Percentiles rank a stretch among this genome's conserved stretches.
Conservation (phyloP, 108 stramenopile genomes). For the Aureococcus anophagefferens region DNA sequence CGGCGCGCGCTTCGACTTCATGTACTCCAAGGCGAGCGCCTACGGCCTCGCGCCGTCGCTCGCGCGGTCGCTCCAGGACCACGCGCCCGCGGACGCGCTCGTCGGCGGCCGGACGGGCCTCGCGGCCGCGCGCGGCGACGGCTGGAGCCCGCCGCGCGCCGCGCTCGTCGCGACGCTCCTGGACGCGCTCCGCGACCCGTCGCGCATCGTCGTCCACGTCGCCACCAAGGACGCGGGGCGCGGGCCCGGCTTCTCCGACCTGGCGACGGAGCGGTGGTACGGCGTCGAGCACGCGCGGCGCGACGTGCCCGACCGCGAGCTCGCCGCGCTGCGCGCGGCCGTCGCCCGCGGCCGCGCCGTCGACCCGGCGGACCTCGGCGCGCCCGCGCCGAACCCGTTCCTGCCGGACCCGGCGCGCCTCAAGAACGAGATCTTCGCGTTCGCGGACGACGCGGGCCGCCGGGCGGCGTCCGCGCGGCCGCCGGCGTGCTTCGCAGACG, state of each 20-base stretch:
- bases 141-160: no score
- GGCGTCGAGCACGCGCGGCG: constrained; percentile 24
- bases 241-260: not conserved
- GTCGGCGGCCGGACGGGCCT: not conserved
- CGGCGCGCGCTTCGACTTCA: not conserved
- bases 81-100: not conserved
- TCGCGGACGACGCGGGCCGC: no score
- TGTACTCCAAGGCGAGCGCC: not conserved
- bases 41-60: not conserved
- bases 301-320: not conserved
- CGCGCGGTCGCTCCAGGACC: not conserved
- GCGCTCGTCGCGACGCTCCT: not conserved
- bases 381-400: constrained; percentile 41
- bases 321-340: not conserved
- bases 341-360: no score
- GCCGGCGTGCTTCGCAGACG: not conserved
- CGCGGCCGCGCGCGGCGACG: no score
- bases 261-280: constrained; percentile 35
- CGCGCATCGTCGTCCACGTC: not conserved
- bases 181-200: not conserved
- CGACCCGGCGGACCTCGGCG: constrained; percentile 15
- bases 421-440: no score
- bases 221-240: not conserved
- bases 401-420: no score
- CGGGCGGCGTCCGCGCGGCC: not conserved